Evolutionary conservation across 2,329 filamentous ascomycete species (phyloP), one percentile per base, ranked within the genome.

Genomic region (Pestalotiopsis sp.): DNA sequence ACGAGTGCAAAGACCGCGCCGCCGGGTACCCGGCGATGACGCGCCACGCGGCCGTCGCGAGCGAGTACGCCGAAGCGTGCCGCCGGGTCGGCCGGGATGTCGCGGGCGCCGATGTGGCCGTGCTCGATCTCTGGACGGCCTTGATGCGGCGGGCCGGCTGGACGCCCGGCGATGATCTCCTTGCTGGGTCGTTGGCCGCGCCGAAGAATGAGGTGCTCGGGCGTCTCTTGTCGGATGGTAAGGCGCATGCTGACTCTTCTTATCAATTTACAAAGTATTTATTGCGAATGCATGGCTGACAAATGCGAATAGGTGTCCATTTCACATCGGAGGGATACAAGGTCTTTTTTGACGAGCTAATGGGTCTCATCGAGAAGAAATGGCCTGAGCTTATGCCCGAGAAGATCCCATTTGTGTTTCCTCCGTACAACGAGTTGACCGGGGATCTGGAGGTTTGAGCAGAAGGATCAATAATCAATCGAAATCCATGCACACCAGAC

Each of bases 131-230:
- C 23, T 65, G 62, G 62, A 14, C 13, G 1, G 27, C 12, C 2
- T 4, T 65, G 38, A 65, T 65, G 62, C 11, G 25, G 62, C 38
- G n/a, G 11, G 62, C 62, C 1, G 62, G 62, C 17, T 65, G 62
- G 62, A 11, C 11, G 3, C 38, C 9, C 11, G 31, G 39, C 12
- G 62, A 49, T 13, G 39, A 11, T 23, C 9, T 45, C 4, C 23
- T 65, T 12, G 31, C 31, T 5, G 59, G 59, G 13, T 17, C 59
- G 17, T 7, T 36, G 59, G 27, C 17, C 2, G 59, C 25, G 9
- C 25, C 4, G 14, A 61, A 9, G 59, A 61, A 39, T 39, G 27
- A 36, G 7, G 12, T 39, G 4, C 14, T 61, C 27, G 12, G 27
- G 3, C 59, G 31, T 5, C 27, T 39, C 27, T 39, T 39, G 59